Base-by-base conservation (phyloP, 2,329 filamentous ascomycete species). In the Mollisia scopiformis region DNA sequence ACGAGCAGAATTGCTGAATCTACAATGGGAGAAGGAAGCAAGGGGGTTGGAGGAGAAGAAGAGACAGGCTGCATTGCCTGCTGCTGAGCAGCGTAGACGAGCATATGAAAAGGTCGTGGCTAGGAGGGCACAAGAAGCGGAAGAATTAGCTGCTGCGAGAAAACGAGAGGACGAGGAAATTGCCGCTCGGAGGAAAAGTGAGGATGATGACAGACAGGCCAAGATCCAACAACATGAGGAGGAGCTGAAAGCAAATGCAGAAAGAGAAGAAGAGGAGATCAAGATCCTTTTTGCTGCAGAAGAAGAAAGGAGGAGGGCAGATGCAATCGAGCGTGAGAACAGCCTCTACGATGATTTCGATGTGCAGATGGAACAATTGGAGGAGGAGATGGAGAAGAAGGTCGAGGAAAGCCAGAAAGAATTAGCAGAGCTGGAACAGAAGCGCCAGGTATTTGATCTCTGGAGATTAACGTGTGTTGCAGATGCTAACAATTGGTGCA, bases 351-450 rank as follows among this genome's bases (percentile, higher is more conserved):
- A 60, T 21, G 58, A 60, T 19, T 49, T 56, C 6, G 58, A 60
- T 14, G n/a, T n/a, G 2, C 30, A 56, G 28, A 60, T 60, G 58
- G 35, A 51, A 28, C 43, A 43, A 14, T 21, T 54, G 31, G 58
- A 60, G 27, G 58, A 60, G 13, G 58, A 60, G 39, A 61, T 61
- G 55, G 59, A 61, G 33, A 55, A 41, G 31, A 57, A 55, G 35
- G 50, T 57, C n/a, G 49, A 49, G 13, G 59, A 58, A 30, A 56
- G 59, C 13, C 49, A 53, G 19, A 23, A 31, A 27, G 47, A 41
- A 19, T 27, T 61, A 37, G 43, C 49, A 13, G 46, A 43, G 21
- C 53, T 58, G 7, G 55, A 58, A 46, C 51, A 62, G 21, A 50
- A 55, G 41, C 51, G 49, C 16, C 55, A 54, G 57, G 58, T 60